These are phyloP conservation scores for Xerocomus potaroensis DNA, from an alignment of 768 basidiomycete genomes.

Conservation along the genomic window DNA sequence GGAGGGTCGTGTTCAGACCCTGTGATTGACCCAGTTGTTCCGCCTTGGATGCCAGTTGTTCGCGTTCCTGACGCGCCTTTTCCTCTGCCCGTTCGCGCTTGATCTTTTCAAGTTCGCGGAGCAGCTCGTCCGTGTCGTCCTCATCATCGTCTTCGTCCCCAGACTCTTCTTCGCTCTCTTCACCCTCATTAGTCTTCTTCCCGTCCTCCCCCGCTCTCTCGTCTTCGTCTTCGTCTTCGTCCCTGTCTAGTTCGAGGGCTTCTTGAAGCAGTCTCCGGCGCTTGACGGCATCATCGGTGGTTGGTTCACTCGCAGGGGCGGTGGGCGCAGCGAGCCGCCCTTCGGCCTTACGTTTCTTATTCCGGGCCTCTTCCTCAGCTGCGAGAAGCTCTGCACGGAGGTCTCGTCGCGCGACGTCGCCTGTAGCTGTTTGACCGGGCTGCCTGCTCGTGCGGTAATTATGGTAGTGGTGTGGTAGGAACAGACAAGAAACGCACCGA, in stretches of 20 bases:
- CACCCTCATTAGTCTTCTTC: constrained; percentile 32
- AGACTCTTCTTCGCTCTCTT: constrained; percentile 48
- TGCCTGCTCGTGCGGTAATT: constrained; percentile 45
- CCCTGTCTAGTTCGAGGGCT: constrained; percentile 82
- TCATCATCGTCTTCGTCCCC: constrained; percentile 62
- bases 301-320: constrained; percentile 10
- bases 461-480: not conserved
- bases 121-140: constrained; percentile 76
- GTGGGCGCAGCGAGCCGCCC: constrained; percentile 42
- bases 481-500: constrained; percentile 47
- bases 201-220: constrained; percentile 36
- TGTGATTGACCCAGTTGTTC: constrained; percentile 74
- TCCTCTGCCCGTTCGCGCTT: constrained; percentile 95
- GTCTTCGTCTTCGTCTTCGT: constrained; percentile 77
- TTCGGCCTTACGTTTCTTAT: constrained; percentile 91
- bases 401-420: constrained; percentile 76
- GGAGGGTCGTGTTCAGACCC: constrained; percentile 66
- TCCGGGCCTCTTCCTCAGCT: constrained; percentile 83
- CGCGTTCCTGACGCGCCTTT: constrained; percentile 75
- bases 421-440: constrained; percentile 80
- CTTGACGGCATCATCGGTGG: constrained; percentile 65
- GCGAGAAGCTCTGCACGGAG: constrained; percentile 75
- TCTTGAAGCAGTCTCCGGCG: constrained; percentile 85
- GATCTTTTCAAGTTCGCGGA: constrained; percentile 97
- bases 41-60: constrained; percentile 57